Evolutionary conservation across 345 rosid genomes (phyloP).

Genomic region (Boechera stricta): DNA sequence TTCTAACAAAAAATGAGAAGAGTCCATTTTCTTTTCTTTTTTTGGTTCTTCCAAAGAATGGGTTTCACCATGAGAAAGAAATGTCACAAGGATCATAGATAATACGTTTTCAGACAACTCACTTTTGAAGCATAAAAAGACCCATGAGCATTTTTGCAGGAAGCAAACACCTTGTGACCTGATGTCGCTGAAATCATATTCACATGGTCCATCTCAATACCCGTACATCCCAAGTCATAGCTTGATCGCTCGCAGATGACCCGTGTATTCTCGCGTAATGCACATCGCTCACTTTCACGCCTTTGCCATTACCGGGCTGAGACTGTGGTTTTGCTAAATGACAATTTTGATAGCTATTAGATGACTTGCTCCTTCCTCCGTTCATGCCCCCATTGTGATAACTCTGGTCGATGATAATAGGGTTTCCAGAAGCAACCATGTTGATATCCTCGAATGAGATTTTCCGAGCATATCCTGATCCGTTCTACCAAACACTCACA

Average conservation of each 20-base stretch:
- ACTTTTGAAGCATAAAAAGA: conserved; percentile 1
- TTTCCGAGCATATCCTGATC: conserved; percentile 50
- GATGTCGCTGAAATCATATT: conserved; percentile 30
- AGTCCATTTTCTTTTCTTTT: background rate
- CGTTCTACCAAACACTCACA: conserved; percentile 36
- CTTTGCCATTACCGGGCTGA: conserved; percentile 6
- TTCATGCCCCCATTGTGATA: conserved; percentile 17
- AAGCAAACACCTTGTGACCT: conserved; percentile 33
- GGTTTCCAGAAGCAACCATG: conserved; percentile 36
- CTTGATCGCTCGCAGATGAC: conserved; percentile 41
- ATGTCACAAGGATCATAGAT: conserved; percentile 4
- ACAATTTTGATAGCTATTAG: conserved; percentile 12
- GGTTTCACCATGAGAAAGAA: background rate
- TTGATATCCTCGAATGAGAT: conserved; percentile 49
- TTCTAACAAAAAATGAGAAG: background rate
- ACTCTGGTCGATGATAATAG: conserved; percentile 54
- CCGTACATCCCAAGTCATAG: conserved; percentile 47
- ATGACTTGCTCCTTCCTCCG: background rate
- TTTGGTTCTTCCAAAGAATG: conserved; percentile 7
- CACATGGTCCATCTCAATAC: conserved; percentile 43
- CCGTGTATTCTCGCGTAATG: conserved; percentile 45
- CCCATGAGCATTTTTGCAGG: conserved; percentile 43
- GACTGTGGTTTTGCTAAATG: background rate
- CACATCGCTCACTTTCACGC: conserved; percentile 49
- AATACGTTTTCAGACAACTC: background rate